phyloP scores from a whole-genome alignment of 2,329 filamentous ascomycete genomes.

The Aspergillus chevalieri region DNA sequence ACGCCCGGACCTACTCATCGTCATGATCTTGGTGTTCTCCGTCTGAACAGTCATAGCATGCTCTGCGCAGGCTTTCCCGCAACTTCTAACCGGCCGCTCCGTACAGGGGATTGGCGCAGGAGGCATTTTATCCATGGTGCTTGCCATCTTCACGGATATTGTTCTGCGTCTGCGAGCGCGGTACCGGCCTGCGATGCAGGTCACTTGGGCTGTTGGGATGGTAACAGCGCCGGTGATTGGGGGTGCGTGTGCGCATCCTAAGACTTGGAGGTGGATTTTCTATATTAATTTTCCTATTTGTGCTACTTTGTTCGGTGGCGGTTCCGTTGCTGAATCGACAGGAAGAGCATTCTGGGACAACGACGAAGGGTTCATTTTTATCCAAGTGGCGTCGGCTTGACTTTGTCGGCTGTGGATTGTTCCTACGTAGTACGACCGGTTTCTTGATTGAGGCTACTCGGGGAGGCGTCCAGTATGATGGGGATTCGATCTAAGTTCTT shows the following conservation, averaged over 20 bases:
- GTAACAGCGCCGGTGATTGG: conserved; percentile 38
- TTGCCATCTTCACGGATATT: conserved; percentile 41
- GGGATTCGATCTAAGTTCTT: conserved; percentile 57
- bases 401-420: conserved; percentile 57
- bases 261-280: conserved; percentile 35
- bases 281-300: conserved; percentile 34
- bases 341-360: conserved; percentile 40
- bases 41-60: conserved; percentile 40
- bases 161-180: conserved; percentile 35
- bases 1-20: conserved; percentile 36
- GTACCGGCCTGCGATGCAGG: conserved; percentile 36
- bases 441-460: conserved; percentile 59
- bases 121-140: conserved; percentile 38
- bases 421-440: conserved; percentile 53
- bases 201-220: conserved; percentile 36
- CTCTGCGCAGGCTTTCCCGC: conserved; percentile 37
- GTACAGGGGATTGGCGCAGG: conserved; percentile 43
- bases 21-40: conserved; percentile 39
- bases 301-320: conserved; percentile 27
- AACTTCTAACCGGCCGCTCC: conserved; percentile 42
- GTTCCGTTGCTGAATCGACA: conserved; percentile 49
- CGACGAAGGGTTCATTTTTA: conserved; percentile 28
- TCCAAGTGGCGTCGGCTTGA: conserved; percentile 53
- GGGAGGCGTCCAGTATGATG: conserved; percentile 61
- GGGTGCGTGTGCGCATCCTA: conserved; percentile 35